Evolutionary conservation across 768 basidiomycete genomes (phyloP).

Genomic region (Chlorophyllum brunneum): DNA sequence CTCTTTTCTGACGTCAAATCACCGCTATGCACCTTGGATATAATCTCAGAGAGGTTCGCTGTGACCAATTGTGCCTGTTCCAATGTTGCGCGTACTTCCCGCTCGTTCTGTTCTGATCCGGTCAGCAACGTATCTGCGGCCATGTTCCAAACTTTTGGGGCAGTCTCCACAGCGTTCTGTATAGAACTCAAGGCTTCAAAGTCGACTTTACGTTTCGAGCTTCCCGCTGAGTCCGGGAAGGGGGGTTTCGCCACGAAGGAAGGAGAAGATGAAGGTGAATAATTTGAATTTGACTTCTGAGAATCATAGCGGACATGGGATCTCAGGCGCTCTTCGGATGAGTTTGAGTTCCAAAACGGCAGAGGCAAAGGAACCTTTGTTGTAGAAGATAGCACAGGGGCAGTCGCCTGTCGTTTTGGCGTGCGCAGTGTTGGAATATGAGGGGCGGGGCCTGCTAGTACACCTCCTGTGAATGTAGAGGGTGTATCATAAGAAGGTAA

Average conservation of each 20-base stretch:
- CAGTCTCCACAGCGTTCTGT: conserved; percentile 72
- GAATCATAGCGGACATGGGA: conserved; percentile 38
- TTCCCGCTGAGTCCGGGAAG: conserved; percentile 40
- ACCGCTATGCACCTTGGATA: conserved; percentile 55
- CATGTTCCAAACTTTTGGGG: conserved; percentile 79
- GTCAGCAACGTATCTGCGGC: conserved; percentile 65
- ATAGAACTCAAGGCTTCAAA: conserved; percentile 78
- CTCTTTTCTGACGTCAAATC: conserved; percentile 52
- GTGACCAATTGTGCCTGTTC: conserved; percentile 64
- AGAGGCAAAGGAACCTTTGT: neutral
- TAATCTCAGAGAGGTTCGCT: conserved; percentile 52
- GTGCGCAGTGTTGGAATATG: conserved; percentile 41
- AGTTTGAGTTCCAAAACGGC: conserved; percentile 2
- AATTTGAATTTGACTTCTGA: conserved; percentile 33
- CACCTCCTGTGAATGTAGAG: conserved; percentile 32
- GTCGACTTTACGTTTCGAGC: conserved; percentile 65
- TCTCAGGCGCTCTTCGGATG: conserved; percentile 4
- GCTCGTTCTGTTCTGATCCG: conserved; percentile 39
- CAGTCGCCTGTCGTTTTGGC: conserved; percentile 45
- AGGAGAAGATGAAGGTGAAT: conserved; percentile 33
- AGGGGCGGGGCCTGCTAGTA: conserved; percentile 29
- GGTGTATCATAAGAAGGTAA: conserved; percentile 62
- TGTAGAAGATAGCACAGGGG: conserved; percentile 27
- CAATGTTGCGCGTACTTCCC: conserved; percentile 51
- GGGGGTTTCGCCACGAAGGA: conserved; percentile 34